These are phyloP conservation scores for Fusarium guadeloupense DNA, from an alignment of 2,329 filamentous ascomycete genomes.

Conservation along the genomic window DNA sequence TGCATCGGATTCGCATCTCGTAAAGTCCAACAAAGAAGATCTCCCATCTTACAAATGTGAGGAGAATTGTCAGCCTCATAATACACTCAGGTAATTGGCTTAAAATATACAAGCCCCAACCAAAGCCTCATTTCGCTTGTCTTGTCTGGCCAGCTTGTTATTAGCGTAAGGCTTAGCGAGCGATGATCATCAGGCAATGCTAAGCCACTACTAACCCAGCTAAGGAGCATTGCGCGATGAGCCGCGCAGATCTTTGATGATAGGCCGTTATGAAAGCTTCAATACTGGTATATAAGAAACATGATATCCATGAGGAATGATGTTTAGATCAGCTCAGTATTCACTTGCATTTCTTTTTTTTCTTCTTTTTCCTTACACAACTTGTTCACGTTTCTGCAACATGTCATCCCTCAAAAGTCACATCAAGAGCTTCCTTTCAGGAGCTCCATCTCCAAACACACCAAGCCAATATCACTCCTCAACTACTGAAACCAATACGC, in stretches of 20 bases:
- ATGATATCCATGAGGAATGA: background rate
- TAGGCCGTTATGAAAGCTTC: background rate
- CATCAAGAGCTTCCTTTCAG: conserved; percentile 5
- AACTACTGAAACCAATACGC: background rate
- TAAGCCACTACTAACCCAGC: conserved; percentile 12
- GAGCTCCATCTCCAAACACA: background rate
- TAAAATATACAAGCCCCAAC: conserved; percentile 4
- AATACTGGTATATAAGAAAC: conserved; percentile 4
- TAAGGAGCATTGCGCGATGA: too few relatives aligned
- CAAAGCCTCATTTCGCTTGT: conserved; percentile 6
- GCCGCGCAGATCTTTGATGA: background rate
- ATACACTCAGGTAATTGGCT: conserved; percentile 4
- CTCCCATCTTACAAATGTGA: too few relatives aligned
- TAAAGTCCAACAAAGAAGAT: too few relatives aligned
- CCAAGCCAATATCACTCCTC: background rate
- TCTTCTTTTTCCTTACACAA: background rate
- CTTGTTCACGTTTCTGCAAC: background rate
- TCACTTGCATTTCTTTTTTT: background rate
- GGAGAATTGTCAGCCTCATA: conserved; percentile 1
- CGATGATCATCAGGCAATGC: conserved; percentile 2
- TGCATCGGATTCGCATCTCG: background rate
- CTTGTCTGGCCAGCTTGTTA: background rate
- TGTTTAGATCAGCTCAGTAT: background rate
- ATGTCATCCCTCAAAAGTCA: conserved; percentile 10
- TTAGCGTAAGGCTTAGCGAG: background rate